Base-by-base conservation (phyloP, 1,284 basidiomycete species). In the Ustilago shanxiensis region DNA sequence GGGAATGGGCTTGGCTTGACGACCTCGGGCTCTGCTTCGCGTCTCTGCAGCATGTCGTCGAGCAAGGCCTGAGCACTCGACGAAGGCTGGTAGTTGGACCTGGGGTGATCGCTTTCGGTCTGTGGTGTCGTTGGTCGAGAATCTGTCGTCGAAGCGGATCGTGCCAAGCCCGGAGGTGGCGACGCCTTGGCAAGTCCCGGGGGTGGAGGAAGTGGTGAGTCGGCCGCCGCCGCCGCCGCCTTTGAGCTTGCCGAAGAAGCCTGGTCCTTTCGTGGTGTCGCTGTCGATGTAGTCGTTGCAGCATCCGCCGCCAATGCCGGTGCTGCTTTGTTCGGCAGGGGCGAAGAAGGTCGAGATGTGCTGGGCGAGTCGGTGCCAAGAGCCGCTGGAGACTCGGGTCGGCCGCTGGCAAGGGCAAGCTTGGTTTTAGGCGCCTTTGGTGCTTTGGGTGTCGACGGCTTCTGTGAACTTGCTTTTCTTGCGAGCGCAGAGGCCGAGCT, bases 41-140 rank as follows among this genome's bases (percentile, higher is more conserved):
- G 89, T 45, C 94, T 89, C 51, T 90, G 90, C 81, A 90, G 91
- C 62, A 95, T 90, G 80, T 95, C 94, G 71, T 95, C 93, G 55
- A 95, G 88, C 51, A 95, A 88, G 2, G 92, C 93, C 78, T 92
- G 92, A 0, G 93, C 93, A 50, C 92, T 91, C 14, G 89, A 92
- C 0, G 94, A 94, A 88, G 94, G 93, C 83, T 94, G 93, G 86
- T 95, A 95, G 3, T 91, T 89, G 28, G 91, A 68, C 61, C 64
- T 60, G 72, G 81, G 89, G 49, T 93, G 66, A 31, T 65, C 65
- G 68, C 64, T 67, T 20, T 66, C 88, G 13, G 91, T 91, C 5
- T 91, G 91, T 26, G 93, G 92, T 3, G 90, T 90, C 52, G 90
- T 88, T 26, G 90, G 89, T 41, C 92, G 89, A 39, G 87, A 84